Percentiles rank a stretch among this genome's conserved stretches.
Evolutionary conservation across 2,329 filamentous ascomycete genomes (phyloP).

Genomic region (Botrytis elliptica): DNA sequence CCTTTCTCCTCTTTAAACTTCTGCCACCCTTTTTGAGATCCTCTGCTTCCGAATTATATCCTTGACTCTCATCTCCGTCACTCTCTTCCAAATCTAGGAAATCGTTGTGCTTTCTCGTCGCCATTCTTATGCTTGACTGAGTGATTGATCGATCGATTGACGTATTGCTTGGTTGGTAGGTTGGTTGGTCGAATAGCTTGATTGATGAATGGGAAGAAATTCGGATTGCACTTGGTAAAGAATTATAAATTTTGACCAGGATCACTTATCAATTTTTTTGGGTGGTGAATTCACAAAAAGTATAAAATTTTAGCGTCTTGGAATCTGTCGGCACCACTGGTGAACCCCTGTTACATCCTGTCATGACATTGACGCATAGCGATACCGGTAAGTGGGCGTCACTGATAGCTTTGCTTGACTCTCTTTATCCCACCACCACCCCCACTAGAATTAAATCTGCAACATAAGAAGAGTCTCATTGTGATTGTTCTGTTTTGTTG

Average conservation of each 20-base stretch:
- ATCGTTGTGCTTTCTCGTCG: slow-evolving; percentile 67
- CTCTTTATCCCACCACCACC: slow-evolving; percentile 6
- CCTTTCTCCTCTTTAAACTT: slow-evolving; percentile 60
- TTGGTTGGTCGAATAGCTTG: slow-evolving; percentile 1
- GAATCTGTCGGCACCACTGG: neutral
- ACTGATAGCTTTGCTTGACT: slow-evolving; percentile 14
- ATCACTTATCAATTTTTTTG: neutral
- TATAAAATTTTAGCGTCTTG: slow-evolving; percentile 17
- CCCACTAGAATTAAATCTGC: slow-evolving; percentile 13
- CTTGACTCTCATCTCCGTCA: slow-evolving; percentile 53
- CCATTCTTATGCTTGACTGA: slow-evolving; percentile 50
- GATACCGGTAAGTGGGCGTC: slow-evolving; percentile 4
- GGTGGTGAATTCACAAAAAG: neutral
- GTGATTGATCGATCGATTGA: slow-evolving; percentile 13
- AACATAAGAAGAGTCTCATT: slow-evolving; percentile 3
- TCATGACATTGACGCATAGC: slow-evolving; percentile 7
- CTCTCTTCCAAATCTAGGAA: slow-evolving; percentile 64
- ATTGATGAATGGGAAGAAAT: slow-evolving; percentile 16
- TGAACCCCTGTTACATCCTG: slow-evolving; percentile 11
- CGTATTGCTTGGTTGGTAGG: slow-evolving; percentile 5
- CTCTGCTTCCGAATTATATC: slow-evolving; percentile 64
- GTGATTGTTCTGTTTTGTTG: neutral
- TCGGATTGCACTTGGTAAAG: neutral
- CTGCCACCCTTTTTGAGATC: slow-evolving; percentile 65
- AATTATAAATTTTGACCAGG: slow-evolving; percentile 3